These are phyloP conservation scores for Solanum ossicruentum DNA, from an alignment of 257 asterid species.

Conservation along the genomic window DNA sequence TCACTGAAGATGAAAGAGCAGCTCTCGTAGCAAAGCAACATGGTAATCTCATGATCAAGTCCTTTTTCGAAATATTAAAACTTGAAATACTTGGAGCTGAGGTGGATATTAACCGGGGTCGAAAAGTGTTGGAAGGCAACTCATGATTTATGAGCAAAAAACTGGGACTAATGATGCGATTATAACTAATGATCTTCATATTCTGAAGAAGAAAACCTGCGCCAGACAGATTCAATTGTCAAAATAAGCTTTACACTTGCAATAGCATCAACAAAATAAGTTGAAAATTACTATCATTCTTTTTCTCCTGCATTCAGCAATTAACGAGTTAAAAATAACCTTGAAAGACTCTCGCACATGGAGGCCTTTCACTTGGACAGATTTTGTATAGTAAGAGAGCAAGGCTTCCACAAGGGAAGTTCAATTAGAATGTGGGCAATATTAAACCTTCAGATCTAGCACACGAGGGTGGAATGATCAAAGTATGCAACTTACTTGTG, in stretches of 20 bases:
- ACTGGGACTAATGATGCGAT: slow-evolving; percentile 46
- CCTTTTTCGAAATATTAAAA: slow-evolving; percentile 17
- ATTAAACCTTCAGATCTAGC: background rate
- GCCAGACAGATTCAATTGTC: background rate
- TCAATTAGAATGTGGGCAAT: background rate
- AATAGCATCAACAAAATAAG: background rate
- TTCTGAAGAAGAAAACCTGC: slow-evolving; percentile 20
- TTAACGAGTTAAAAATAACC: background rate
- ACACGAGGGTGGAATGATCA: background rate
- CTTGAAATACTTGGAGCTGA: slow-evolving; percentile 22
- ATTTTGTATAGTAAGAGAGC: background rate
- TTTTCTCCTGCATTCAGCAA: background rate
- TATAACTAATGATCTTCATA: slow-evolving; percentile 48
- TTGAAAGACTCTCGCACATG: background rate
- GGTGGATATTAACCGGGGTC: slow-evolving; percentile 17
- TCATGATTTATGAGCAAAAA: slow-evolving; percentile 42
- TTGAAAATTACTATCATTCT: background rate
- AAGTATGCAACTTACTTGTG: background rate
- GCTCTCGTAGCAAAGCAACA: slow-evolving; percentile 35
- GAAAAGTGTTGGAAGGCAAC: slow-evolving; percentile 35
- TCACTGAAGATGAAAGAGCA: slow-evolving; percentile 29
- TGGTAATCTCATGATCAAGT: slow-evolving; percentile 28
- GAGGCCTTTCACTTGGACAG: background rate
- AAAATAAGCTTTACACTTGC: background rate
- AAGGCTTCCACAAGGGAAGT: background rate